Base-by-base conservation (phyloP, 73 alveolate genomes). In the Paramecium octaurelia region DNA sequence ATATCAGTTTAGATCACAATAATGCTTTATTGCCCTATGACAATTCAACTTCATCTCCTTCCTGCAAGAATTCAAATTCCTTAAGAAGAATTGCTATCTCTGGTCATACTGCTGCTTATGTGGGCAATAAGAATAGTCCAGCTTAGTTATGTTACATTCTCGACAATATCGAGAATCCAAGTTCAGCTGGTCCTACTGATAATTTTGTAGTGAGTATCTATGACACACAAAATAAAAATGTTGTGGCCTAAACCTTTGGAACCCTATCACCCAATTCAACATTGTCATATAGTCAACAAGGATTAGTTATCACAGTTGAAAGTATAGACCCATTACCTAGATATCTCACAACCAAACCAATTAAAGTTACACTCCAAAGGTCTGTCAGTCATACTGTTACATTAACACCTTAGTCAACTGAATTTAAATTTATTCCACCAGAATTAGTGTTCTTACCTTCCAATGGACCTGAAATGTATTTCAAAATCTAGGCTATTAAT, bases 1-100 rank as follows among this genome's bases (percentile, higher is more conserved):
- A 73, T 18, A 87, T 87, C n/a, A 68, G 76, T 64, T 29, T 54
- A 34, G 57, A 87, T 2, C 93, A 87, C 23, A 87, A 48, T 59
- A 87, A 87, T 42, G 71, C 36, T 42, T 34, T 64, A 68, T 60
- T 87, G 11, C 83, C 83, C 12, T 87, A 87, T 21, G 93, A 73
- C 6, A 43, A 87, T 40, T 48, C 93, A 59, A 42, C 93, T 18
- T 46, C 93, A 29, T 87, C 93, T 35, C 93, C 93, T n/a, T 11
- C 27, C 31, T 87, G 93, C 20, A 40, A 57, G 42, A 87, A 73
- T 58, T 24, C 70, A n/a, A 87, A 87, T 40, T 73, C 83, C 24
- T 58, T 64, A 87, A 87, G 70, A 20, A 87, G 85, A 36, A 87
- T 87, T 8, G 48, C 88, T 2, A 48, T 87, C 9, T 34, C 73